A percentile compares a stretch with the other conserved stretches of the same genome.
Conservation (phyloP, 1,139 yeast species). For the Lodderomyces jiufengensis region DNA sequence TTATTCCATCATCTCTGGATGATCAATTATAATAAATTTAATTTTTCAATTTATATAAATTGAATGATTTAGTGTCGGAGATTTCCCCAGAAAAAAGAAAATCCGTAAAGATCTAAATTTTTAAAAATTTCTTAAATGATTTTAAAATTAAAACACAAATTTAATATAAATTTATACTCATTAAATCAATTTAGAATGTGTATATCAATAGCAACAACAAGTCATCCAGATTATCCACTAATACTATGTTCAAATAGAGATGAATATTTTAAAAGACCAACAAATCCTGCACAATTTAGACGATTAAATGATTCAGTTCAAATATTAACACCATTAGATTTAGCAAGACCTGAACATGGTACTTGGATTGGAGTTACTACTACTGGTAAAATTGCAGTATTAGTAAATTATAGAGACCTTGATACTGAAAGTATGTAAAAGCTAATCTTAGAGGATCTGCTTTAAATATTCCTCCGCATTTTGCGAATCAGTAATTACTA, state of each 20-base stretch:
- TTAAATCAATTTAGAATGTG: slow-evolving; percentile 61
- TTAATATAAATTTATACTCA: too few species aligned
- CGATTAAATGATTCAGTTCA: slow-evolving; percentile 25
- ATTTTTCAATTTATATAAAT: too few species aligned
- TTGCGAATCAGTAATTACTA: too few species aligned
- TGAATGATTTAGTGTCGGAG: slow-evolving; percentile 5
- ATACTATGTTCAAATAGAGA: slow-evolving; percentile 81
- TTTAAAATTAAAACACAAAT: too few species aligned
- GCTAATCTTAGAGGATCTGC: too few species aligned
- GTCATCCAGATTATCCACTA: slow-evolving; percentile 64
- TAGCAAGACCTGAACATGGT: slow-evolving; percentile 74
- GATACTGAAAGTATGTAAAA: slow-evolving; percentile 21
- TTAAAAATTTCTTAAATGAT: background rate
- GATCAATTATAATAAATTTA: too few species aligned
- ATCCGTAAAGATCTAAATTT: background rate
- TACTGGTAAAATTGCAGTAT: slow-evolving; percentile 63
- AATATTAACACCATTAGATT: slow-evolving; percentile 70
- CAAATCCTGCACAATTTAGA: slow-evolving; percentile 58
- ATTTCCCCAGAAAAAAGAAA: slow-evolving; percentile 5
- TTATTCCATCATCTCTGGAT: too few species aligned
- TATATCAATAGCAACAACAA: slow-evolving; percentile 56
- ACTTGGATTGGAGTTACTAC: slow-evolving; percentile 85
- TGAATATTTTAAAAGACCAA: slow-evolving; percentile 73
- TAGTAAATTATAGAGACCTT: slow-evolving; percentile 66
- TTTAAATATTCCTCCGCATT: too few species aligned